Percentiles rank a stretch among this genome's conserved stretches.
Evolutionary conservation across 2,329 filamentous ascomycete species (phyloP).

Genomic region (Sclerotinia sclerotiorum): DNA sequence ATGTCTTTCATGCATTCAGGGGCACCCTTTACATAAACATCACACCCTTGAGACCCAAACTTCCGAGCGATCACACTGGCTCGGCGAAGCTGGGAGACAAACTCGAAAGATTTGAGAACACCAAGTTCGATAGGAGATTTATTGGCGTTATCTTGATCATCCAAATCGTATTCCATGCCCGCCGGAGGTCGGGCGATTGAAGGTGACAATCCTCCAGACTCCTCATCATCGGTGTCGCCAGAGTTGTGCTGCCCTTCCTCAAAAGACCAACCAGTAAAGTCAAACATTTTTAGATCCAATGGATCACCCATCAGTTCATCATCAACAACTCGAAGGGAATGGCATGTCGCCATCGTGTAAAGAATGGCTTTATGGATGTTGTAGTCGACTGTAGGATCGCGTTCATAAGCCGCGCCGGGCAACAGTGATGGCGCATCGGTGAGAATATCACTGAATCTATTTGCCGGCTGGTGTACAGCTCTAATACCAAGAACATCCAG

Average conservation of each 20-base stretch:
- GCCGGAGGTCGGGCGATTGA: conserved; percentile 82
- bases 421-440: conserved; percentile 62
- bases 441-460: conserved; percentile 74
- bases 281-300: conserved; percentile 96
- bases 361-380: conserved; percentile 67
- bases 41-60: conserved; percentile 79
- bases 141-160: conserved; percentile 45
- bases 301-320: conserved; percentile 90
- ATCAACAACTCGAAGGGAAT: conserved; percentile 84
- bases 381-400: conserved; percentile 60
- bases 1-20: conserved; percentile 97
- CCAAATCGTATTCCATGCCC: conserved; percentile 56
- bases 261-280: conserved; percentile 90
- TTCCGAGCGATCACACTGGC: conserved; percentile 90
- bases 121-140: conserved; percentile 73
- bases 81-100: conserved; percentile 86
- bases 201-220: conserved; percentile 74
- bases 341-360: conserved; percentile 96
- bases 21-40: conserved; percentile 93
- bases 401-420: conserved; percentile 51
- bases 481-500: conserved; percentile 89
- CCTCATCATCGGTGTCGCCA: conserved; percentile 67
- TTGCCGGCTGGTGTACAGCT: conserved; percentile 63
- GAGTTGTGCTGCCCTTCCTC: conserved; percentile 77
- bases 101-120: conserved; percentile 89